A percentile compares a stretch with the other conserved stretches of the same genome.
Conservation (phyloP, 2,329 filamentous ascomycete genomes). For the Lojkania enalia region DNA sequence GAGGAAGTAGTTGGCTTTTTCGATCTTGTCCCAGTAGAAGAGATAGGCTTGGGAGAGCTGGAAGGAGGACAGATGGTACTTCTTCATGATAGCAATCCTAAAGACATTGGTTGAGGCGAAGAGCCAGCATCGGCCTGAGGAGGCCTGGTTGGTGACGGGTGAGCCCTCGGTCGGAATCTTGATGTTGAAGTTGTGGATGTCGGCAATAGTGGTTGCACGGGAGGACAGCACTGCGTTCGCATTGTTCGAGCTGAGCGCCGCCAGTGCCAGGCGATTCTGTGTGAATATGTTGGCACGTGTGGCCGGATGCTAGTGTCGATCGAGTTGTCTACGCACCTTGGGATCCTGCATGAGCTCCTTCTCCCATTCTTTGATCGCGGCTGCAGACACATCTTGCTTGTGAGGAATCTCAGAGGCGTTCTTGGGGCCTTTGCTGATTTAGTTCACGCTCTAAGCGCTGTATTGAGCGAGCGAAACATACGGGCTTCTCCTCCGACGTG, state of each 20-base stretch:
- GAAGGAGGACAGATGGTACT: slow-evolving; percentile 75
- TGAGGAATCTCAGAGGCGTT: too few species aligned
- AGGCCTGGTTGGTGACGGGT: slow-evolving; percentile 82
- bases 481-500: slow-evolving; percentile 54
- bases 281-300: slow-evolving; percentile 5
- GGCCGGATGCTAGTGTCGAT: not conserved
- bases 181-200: slow-evolving; percentile 82
- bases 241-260: slow-evolving; percentile 69
- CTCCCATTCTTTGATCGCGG: slow-evolving; percentile 62
- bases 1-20: slow-evolving; percentile 88
- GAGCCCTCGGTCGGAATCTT: slow-evolving; percentile 79
- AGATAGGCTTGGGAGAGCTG: slow-evolving; percentile 87
- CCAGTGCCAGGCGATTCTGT: slow-evolving; percentile 73
- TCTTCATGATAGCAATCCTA: slow-evolving; percentile 83
- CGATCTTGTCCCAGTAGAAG: slow-evolving; percentile 93
- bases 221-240: slow-evolving; percentile 68
- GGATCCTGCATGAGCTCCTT: slow-evolving; percentile 64
- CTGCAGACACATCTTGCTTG: slow-evolving; percentile 52
- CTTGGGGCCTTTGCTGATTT: not conserved
- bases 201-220: slow-evolving; percentile 63
- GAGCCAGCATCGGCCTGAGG: slow-evolving; percentile 85
- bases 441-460: too few species aligned
- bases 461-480: slow-evolving; percentile 15
- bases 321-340: slow-evolving; percentile 53
- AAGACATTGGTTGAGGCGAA: slow-evolving; percentile 93